These are phyloP conservation scores for Colletotrichum tropicale DNA, from an alignment of 2,329 filamentous ascomycete genomes.

Conservation along the genomic window DNA sequence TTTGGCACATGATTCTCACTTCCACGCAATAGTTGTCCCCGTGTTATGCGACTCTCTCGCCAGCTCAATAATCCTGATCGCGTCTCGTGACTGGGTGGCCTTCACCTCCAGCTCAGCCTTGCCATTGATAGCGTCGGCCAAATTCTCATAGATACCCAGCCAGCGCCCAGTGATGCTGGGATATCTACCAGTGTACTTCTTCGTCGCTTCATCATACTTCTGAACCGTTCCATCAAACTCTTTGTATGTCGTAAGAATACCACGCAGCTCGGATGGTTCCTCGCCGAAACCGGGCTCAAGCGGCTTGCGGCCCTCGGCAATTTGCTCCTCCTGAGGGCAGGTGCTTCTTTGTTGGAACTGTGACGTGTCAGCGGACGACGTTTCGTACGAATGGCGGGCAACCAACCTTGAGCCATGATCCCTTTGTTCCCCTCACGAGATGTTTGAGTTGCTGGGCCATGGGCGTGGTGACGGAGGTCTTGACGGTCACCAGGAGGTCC, in stretches of 20 bases:
- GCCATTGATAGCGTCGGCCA: conserved; percentile 42
- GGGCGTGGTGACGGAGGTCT: conserved; percentile 62
- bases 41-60: conserved; percentile 42
- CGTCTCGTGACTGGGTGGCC: conserved; percentile 41
- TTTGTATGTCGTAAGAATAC: conserved; percentile 38
- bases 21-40: conserved; percentile 33
- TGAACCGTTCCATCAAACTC: conserved; percentile 37
- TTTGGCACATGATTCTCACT: background rate
- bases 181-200: conserved; percentile 39
- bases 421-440: conserved; percentile 67
- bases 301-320: conserved; percentile 28
- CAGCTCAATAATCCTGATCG: conserved; percentile 43
- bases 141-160: conserved; percentile 43
- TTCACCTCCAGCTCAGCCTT: conserved; percentile 41
- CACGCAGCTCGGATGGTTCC: conserved; percentile 33
- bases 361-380: background rate
- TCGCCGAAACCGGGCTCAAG: conserved; percentile 34
- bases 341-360: conserved; percentile 27
- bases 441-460: conserved; percentile 65
- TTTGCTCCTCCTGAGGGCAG: conserved; percentile 39
- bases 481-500: conserved; percentile 60
- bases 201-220: conserved; percentile 29
- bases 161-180: conserved; percentile 43
- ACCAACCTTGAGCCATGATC: conserved; percentile 45
- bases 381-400: background rate